Percentiles rank a stretch among this genome's conserved stretches.
Evolutionary conservation across 2,329 filamentous ascomycete species (phyloP).

Genomic region (Ascochyta fabae): DNA sequence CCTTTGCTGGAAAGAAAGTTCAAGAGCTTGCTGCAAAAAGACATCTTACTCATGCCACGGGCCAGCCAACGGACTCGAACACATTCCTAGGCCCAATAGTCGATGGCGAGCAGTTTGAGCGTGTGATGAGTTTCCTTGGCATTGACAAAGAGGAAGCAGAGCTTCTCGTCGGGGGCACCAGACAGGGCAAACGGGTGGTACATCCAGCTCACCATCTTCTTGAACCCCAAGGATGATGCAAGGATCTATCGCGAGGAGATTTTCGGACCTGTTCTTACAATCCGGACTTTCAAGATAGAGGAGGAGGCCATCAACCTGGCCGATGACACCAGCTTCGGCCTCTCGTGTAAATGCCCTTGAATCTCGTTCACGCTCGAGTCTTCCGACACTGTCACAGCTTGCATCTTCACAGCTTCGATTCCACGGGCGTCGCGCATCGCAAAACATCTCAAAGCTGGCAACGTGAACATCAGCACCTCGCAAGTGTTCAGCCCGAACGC

Average conservation of each 20-base stretch:
- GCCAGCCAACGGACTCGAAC: slow-evolving; percentile 24
- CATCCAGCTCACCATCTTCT: slow-evolving; percentile 47
- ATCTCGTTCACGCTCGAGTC: no score
- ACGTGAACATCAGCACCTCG: slow-evolving; percentile 40
- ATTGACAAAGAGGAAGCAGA: slow-evolving; percentile 35
- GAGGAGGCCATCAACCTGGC: slow-evolving; percentile 16
- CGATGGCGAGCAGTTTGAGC: slow-evolving; percentile 36
- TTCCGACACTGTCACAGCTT: slow-evolving; percentile 15
- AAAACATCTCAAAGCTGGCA: slow-evolving; percentile 39
- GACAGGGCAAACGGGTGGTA: slow-evolving; percentile 41
- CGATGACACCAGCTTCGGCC: slow-evolving; percentile 15
- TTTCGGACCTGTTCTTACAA: slow-evolving; percentile 16
- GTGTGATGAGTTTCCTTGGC: slow-evolving; percentile 41
- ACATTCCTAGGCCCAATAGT: slow-evolving; percentile 41
- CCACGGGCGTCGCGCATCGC: slow-evolving; percentile 40
- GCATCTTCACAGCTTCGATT: slow-evolving; percentile 34
- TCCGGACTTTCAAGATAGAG: slow-evolving; percentile 13
- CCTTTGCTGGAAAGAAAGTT: slow-evolving; percentile 45
- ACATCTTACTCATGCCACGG: slow-evolving; percentile 23
- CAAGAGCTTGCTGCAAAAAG: slow-evolving; percentile 38
- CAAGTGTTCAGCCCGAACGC: slow-evolving; percentile 22
- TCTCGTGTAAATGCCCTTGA: slow-evolving; percentile 23
- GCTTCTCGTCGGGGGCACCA: slow-evolving; percentile 36
- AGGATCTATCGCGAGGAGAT: slow-evolving; percentile 16
- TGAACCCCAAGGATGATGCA: slow-evolving; percentile 25